These are phyloP conservation scores for Leccinum pellstonianum DNA, from an alignment of 768 basidiomycete species.

Conservation along the genomic window DNA sequence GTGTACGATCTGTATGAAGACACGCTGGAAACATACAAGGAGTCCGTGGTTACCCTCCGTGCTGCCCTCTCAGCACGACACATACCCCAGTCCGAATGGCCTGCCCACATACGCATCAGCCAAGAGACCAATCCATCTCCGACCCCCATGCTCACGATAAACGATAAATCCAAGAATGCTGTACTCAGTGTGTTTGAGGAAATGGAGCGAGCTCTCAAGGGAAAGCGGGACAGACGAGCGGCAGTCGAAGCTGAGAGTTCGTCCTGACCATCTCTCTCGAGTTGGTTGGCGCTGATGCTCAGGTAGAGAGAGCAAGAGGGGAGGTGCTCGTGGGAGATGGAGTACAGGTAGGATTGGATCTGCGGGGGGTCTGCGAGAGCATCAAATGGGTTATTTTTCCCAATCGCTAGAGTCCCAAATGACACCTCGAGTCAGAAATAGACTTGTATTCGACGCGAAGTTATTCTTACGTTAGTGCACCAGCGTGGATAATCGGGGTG, in stretches of 20 bases:
- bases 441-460: not conserved
- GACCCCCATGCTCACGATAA: not conserved
- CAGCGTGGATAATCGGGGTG: too few species aligned
- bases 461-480: not conserved
- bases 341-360: conserved; percentile 12
- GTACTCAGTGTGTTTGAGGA: conserved; percentile 70
- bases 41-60: conserved; percentile 51
- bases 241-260: conserved; percentile 37
- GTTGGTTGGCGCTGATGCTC: conserved; percentile 12
- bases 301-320: conserved; percentile 20
- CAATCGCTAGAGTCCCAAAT: conserved; percentile 32
- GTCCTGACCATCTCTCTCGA: conserved; percentile 30
- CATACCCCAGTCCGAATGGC: conserved; percentile 68
- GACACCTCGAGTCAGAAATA: not conserved
- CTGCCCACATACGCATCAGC: conserved; percentile 43
- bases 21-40: conserved; percentile 59
- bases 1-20: conserved; percentile 88
- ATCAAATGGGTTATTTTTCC: conserved; percentile 52
- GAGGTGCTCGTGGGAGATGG: conserved; percentile 19
- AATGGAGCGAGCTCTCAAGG: conserved; percentile 56
- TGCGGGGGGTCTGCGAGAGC: conserved; percentile 41
- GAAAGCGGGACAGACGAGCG: conserved; percentile 40
- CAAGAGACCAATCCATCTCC: not conserved
- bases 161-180: conserved; percentile 29
- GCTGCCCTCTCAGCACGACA: conserved; percentile 43